phyloP scores from a whole-genome alignment of 768 basidiomycete genomes.

The Tylopilus subfusipes region DNA sequence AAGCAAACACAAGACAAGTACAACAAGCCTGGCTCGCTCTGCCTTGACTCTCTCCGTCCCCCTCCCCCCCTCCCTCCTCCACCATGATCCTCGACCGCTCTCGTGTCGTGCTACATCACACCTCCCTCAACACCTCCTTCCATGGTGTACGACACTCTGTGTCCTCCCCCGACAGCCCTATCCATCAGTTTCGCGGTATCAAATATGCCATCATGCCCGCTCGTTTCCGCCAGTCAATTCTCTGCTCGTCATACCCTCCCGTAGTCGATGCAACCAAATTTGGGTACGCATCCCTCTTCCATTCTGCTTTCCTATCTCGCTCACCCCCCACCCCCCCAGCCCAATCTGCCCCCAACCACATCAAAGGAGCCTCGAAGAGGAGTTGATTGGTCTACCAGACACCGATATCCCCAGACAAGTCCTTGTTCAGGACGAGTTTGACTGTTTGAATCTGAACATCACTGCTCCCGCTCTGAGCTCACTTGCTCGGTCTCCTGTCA shows the following conservation, averaged over 20 bases:
- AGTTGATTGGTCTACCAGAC: constrained; percentile 55
- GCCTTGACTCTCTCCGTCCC: not conserved
- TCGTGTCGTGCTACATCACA: constrained; percentile 43
- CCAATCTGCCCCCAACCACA: constrained; percentile 72
- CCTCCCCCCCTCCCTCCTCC: not conserved
- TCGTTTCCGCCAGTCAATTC: constrained; percentile 70
- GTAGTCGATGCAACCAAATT: constrained; percentile 60
- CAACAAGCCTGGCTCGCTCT: not conserved
- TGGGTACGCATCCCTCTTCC: constrained; percentile 47
- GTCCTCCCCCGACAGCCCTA: constrained; percentile 50
- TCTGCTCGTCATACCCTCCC: constrained; percentile 54
- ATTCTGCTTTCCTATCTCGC: not conserved
- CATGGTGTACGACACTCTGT: constrained; percentile 58
- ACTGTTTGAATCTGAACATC: constrained; percentile 78
- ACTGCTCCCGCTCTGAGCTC: constrained; percentile 61
- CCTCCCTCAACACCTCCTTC: constrained; percentile 59
- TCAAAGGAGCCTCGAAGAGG: constrained; percentile 50
- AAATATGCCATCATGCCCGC: constrained; percentile 73
- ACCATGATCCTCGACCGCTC: constrained; percentile 30
- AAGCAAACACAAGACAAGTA: constrained; percentile 19
- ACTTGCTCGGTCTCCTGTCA: constrained; percentile 62
- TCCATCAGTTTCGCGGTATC: constrained; percentile 75
- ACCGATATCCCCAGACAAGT: constrained; percentile 51
- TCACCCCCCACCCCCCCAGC: constrained; percentile 33
- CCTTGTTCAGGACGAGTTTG: constrained; percentile 68